Percentiles rank a stretch among this genome's conserved stretches.
Evolutionary conservation across 1,284 basidiomycete genomes (phyloP).

Genomic region (Sutorius eximius): DNA sequence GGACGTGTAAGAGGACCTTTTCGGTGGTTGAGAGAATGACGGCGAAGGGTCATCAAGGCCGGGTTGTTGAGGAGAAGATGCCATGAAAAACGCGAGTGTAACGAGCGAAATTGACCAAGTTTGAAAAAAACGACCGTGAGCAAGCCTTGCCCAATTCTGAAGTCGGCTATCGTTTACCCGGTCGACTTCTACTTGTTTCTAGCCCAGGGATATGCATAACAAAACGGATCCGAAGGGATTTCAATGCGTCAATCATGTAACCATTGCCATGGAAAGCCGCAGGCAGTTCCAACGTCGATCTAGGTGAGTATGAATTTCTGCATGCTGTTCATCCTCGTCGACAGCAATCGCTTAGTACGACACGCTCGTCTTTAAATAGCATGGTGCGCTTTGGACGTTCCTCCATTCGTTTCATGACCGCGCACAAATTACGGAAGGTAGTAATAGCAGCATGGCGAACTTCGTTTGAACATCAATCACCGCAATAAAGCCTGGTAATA

Average conservation of each 20-base stretch:
- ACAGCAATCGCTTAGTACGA: not conserved
- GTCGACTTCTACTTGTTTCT: too few relatives aligned
- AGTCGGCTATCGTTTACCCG: not conserved
- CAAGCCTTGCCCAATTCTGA: conserved; percentile 27
- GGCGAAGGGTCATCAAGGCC: conserved; percentile 33
- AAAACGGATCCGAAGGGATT: not conserved
- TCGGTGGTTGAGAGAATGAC: conserved; percentile 26
- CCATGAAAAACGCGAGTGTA: conserved; percentile 37
- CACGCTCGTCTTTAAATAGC: not conserved
- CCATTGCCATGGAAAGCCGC: not conserved
- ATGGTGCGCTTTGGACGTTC: not conserved
- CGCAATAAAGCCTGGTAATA: not conserved
- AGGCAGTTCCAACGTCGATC: not conserved
- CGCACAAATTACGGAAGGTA: not conserved
- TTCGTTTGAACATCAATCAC: not conserved
- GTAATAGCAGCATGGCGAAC: not conserved
- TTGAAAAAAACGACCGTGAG: conserved; percentile 40
- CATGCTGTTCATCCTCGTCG: not conserved
- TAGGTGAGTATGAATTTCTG: not conserved
- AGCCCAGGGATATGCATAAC: too few relatives aligned
- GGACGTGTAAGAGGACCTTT: conserved; percentile 30
- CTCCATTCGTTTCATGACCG: not conserved
- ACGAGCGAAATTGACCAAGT: conserved; percentile 19
- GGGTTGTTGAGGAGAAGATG: conserved; percentile 42
- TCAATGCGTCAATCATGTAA: not conserved